Evolutionary conservation across 495 filamentous ascomycete species (phyloP).

Genomic region (Penicillium simplicissimum): DNA sequence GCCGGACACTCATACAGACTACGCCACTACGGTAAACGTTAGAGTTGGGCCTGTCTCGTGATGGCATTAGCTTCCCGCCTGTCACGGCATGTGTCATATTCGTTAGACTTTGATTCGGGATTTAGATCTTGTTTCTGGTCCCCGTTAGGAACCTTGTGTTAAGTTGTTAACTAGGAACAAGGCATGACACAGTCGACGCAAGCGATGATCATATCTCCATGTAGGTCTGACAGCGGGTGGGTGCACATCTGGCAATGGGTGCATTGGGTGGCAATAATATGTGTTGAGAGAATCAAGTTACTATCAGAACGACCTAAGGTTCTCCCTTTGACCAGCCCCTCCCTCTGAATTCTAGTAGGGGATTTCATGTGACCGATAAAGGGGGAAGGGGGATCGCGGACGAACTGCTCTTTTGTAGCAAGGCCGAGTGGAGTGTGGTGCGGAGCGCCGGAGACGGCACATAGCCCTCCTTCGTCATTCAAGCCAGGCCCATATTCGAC

Average conservation of each 20-base stretch:
- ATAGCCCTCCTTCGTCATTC: too few relatives aligned
- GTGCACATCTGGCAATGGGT: neutral
- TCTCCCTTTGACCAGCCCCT: neutral
- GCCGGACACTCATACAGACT: too few relatives aligned
- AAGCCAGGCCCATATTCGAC: too few relatives aligned
- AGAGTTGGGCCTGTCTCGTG: neutral
- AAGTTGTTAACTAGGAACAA: too few relatives aligned
- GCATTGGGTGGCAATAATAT: too few relatives aligned
- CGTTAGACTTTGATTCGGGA: slow-evolving; percentile 1
- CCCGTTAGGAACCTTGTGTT: neutral
- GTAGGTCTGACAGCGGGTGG: neutral
- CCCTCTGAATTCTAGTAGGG: too few relatives aligned
- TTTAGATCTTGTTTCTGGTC: neutral
- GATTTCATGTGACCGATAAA: neutral
- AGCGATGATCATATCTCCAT: neutral
- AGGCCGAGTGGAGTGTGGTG: neutral
- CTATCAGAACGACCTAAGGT: neutral
- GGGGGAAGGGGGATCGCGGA: neutral
- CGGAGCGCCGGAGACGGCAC: neutral
- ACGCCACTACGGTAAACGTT: neutral
- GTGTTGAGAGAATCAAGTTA: neutral
- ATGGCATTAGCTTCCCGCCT: neutral
- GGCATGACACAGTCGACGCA: neutral
- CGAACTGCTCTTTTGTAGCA: neutral
- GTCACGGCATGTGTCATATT: neutral